These are phyloP conservation scores for Nemania sp. DNA, from an alignment of 2,329 filamentous ascomycete species.

Conservation along the genomic window DNA sequence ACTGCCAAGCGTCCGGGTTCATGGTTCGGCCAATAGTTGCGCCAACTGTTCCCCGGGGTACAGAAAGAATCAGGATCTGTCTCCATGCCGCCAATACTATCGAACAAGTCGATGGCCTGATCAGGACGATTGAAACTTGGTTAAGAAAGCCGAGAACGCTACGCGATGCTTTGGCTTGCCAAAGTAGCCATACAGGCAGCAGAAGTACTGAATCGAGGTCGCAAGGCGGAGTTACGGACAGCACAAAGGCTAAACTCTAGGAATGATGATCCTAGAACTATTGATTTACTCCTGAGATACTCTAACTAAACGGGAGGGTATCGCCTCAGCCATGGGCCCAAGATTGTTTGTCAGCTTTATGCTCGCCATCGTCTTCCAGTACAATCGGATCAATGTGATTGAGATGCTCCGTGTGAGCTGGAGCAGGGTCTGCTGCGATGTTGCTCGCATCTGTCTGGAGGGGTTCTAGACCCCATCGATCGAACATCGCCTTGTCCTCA, in stretches of 20 bases:
- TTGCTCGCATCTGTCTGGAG: constrained; percentile 57
- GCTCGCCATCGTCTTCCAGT: neutral
- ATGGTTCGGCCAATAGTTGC: constrained; percentile 62
- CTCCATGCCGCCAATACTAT: constrained; percentile 61
- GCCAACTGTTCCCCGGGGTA: constrained; percentile 60
- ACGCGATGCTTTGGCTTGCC: no score
- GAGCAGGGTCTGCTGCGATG: neutral
- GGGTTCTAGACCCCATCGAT: constrained; percentile 76
- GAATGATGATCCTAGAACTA: neutral
- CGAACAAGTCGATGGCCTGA: constrained; percentile 55
- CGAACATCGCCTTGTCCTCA: constrained; percentile 82
- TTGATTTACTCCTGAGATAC: neutral
- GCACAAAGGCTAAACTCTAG: constrained; percentile 7
- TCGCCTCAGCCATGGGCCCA: constrained; percentile 5
- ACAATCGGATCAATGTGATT: neutral
- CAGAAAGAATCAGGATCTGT: constrained; percentile 61
- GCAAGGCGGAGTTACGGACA: neutral
- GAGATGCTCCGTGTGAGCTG: neutral
- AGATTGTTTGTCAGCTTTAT: neutral
- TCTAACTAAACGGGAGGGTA: neutral
- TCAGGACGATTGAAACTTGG: constrained; percentile 36
- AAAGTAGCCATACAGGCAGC: neutral
- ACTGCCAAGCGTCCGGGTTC: constrained; percentile 56
- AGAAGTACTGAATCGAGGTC: neutral
- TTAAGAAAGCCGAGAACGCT: neutral